Conservation (phyloP, 176 grass and related monocot genomes). For the Saccharum officinarum region DNA sequence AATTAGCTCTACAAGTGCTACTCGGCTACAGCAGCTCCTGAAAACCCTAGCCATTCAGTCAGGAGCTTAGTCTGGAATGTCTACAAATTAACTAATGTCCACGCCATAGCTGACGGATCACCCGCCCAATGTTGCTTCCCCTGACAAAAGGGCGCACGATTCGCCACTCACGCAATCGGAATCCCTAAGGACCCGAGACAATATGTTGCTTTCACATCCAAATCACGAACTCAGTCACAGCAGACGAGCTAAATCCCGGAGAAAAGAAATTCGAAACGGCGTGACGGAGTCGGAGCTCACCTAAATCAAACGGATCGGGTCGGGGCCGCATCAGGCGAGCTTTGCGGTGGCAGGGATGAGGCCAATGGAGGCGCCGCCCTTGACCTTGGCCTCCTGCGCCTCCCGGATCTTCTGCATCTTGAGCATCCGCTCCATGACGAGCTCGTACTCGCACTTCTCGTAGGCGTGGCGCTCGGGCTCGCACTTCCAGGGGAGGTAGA, state of each 20-base stretch:
- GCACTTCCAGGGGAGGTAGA: constrained; percentile 98
- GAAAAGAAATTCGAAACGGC: neutral
- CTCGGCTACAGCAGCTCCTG: neutral
- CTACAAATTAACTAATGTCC: neutral
- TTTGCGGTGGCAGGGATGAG: constrained; percentile 73
- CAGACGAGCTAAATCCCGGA: neutral
- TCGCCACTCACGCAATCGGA: neutral
- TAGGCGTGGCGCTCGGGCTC: constrained; percentile 92
- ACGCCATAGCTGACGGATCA: neutral
- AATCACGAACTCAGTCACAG: neutral
- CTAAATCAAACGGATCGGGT: constrained; percentile 35
- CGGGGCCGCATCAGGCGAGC: constrained; percentile 46
- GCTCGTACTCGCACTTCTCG: constrained; percentile 99
- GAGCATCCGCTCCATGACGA: constrained; percentile 98
- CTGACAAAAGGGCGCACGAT: neutral
- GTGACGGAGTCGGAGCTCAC: constrained; percentile 17
- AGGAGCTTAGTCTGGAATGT: neutral
- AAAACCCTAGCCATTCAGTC: neutral
- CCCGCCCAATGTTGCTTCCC: neutral
- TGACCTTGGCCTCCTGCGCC: constrained; percentile 59
- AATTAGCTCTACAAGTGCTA: neutral
- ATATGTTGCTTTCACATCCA: neutral
- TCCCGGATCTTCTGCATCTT: constrained; percentile 98
- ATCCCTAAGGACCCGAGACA: neutral
- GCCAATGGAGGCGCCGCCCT: constrained; percentile 52